Percentiles rank a stretch among this genome's conserved stretches.
Conservation (phyloP, 2,329 filamentous ascomycete species). For the Truncatella angustata region DNA sequence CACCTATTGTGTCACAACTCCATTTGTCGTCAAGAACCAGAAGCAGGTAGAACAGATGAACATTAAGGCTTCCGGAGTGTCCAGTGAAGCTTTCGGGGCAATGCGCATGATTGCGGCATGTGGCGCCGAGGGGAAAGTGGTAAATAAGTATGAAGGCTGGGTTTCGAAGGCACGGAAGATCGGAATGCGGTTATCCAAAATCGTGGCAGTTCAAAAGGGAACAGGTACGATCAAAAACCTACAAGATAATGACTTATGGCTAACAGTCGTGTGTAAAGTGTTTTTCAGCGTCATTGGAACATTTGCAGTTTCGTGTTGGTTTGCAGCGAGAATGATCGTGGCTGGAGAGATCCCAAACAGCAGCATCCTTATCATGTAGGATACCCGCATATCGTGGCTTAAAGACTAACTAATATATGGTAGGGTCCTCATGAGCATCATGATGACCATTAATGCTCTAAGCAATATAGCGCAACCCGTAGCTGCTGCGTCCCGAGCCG, state of each 20-base stretch:
- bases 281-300: constrained; percentile 30
- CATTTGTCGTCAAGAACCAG: constrained; percentile 54
- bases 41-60: constrained; percentile 51
- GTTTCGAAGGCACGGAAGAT: constrained; percentile 47
- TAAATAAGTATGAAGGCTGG: constrained; percentile 51
- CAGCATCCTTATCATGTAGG: constrained; percentile 50
- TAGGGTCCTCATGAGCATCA: constrained; percentile 53
- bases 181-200: constrained; percentile 24
- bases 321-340: constrained; percentile 24
- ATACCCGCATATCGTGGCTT: neutral
- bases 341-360: constrained; percentile 39
- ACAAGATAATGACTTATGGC: neutral
- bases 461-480: constrained; percentile 56
- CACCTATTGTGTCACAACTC: constrained; percentile 49
- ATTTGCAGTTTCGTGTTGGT: constrained; percentile 30
- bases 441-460: constrained; percentile 55
- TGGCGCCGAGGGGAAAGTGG: constrained; percentile 56
- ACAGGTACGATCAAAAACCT: constrained; percentile 17
- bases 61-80: constrained; percentile 55
- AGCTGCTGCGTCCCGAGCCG: constrained; percentile 55
- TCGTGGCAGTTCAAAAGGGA: constrained; percentile 27
- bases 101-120: constrained; percentile 63
- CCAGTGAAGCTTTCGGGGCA: constrained; percentile 58
- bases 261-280: constrained; percentile 15
- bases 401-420: constrained; percentile 8